Conservation (phyloP, 2,329 filamentous ascomycete species). For the Ploettnerulaceae sp. region DNA sequence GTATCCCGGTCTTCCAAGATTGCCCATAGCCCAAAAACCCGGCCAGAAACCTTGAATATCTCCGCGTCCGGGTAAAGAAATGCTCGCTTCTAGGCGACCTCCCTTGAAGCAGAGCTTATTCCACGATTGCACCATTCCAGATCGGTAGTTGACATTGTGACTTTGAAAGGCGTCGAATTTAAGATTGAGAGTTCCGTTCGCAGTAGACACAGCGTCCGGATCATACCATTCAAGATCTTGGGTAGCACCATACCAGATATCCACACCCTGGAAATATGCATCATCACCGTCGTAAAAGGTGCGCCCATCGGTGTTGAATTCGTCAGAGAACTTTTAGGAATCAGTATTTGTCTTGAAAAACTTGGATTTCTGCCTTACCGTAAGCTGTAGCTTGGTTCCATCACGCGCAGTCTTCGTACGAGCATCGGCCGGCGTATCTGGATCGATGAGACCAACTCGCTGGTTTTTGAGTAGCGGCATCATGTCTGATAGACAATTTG, state of each 20-base stretch:
- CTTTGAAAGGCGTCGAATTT: slow-evolving; percentile 61
- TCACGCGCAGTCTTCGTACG: slow-evolving; percentile 51
- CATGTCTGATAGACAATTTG: slow-evolving; percentile 36
- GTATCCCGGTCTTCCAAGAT: slow-evolving; percentile 65
- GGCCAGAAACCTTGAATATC: slow-evolving; percentile 69
- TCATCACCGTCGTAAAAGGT: slow-evolving; percentile 70
- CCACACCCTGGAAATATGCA: slow-evolving; percentile 61
- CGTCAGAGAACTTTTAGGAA: slow-evolving; percentile 56
- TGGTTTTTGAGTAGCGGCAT: slow-evolving; percentile 53
- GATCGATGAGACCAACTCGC: slow-evolving; percentile 58
- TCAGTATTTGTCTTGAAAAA: slow-evolving; percentile 3
- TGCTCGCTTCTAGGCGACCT: slow-evolving; percentile 63
- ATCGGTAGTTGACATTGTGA: slow-evolving; percentile 61
- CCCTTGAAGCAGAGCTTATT: slow-evolving; percentile 71
- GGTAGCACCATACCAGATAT: slow-evolving; percentile 69
- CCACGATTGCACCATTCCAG: slow-evolving; percentile 72
- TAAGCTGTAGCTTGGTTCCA: slow-evolving; percentile 58
- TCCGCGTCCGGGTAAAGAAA: slow-evolving; percentile 63
- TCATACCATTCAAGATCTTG: slow-evolving; percentile 68
- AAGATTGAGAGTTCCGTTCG: slow-evolving; percentile 57
- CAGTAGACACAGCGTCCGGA: slow-evolving; percentile 60
- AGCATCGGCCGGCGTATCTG: slow-evolving; percentile 57
- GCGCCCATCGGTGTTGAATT: slow-evolving; percentile 62
- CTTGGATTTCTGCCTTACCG: slow-evolving; percentile 26
- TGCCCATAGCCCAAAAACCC: slow-evolving; percentile 73